phyloP scores from a whole-genome alignment of 2,329 filamentous ascomycete genomes.

The Cercospora janseana region DNA sequence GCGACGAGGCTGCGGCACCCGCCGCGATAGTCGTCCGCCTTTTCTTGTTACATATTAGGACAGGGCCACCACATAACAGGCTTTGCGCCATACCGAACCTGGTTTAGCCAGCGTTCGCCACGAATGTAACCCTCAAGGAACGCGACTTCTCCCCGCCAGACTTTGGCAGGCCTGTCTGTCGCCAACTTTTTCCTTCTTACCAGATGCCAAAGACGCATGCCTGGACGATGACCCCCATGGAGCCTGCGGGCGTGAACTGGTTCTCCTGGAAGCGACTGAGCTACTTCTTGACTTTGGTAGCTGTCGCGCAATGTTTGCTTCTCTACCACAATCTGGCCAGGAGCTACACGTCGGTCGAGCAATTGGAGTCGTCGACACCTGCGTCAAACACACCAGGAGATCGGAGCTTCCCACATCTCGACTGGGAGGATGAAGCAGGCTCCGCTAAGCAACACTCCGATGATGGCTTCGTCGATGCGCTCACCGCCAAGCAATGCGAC shows the following conservation, averaged over 20 bases:
- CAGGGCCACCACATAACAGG: too few species aligned
- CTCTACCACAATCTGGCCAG: constrained; percentile 4
- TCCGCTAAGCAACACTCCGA: background rate
- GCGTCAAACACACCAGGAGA: background rate
- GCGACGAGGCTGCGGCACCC: too few species aligned
- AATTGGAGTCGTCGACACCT: background rate
- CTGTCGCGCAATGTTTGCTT: constrained; percentile 1
- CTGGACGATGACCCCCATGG: background rate
- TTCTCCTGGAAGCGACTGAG: constrained; percentile 3
- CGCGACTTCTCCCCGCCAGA: too few species aligned
- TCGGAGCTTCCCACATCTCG: background rate
- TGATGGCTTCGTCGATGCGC: constrained; percentile 1
- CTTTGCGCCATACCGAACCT: too few species aligned
- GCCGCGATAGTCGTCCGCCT: too few species aligned
- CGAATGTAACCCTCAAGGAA: too few species aligned
- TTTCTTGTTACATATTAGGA: too few species aligned
- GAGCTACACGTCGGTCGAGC: background rate
- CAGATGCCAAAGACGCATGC: background rate
- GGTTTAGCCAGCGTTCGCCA: too few species aligned
- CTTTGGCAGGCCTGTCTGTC: too few species aligned
- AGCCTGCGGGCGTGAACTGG: background rate
- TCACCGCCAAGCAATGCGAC: constrained; percentile 27
- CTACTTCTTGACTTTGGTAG: background rate
- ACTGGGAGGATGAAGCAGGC: background rate
- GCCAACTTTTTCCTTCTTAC: too few species aligned